Evolutionary conservation across 2,329 filamentous ascomycete species (phyloP).

Genomic region (Phialophora chinensis): DNA sequence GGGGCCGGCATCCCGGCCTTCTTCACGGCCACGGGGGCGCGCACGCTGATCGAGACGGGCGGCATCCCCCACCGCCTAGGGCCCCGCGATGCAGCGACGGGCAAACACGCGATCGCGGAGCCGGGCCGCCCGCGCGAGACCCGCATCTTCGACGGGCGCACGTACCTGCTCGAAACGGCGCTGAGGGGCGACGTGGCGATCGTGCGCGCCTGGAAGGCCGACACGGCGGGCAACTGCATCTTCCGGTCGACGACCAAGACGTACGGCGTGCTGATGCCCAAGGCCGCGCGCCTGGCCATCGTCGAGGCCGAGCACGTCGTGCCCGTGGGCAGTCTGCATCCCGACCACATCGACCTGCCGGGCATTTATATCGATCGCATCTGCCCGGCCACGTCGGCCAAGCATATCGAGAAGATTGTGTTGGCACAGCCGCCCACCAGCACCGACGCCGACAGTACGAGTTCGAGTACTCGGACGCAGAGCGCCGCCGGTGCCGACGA

Average conservation of each 20-base stretch:
- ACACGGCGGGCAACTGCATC: slow-evolving; percentile 77
- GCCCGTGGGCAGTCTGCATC: slow-evolving; percentile 71
- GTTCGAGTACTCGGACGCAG: background rate
- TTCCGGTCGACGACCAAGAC: slow-evolving; percentile 79
- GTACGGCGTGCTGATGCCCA: slow-evolving; percentile 78
- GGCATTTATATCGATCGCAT: slow-evolving; percentile 85
- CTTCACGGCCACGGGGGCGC: slow-evolving; percentile 75
- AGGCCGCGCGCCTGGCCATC: slow-evolving; percentile 77
- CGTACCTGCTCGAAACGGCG: slow-evolving; percentile 77
- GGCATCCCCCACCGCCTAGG: slow-evolving; percentile 72
- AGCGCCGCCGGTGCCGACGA: slow-evolving; percentile 44
- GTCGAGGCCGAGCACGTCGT: slow-evolving; percentile 88
- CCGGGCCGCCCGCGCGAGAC: slow-evolving; percentile 71
- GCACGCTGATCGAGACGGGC: slow-evolving; percentile 56
- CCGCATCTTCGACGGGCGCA: slow-evolving; percentile 73
- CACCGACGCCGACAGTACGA: too few relatives aligned
- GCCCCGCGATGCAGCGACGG: slow-evolving; percentile 65
- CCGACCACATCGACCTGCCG: slow-evolving; percentile 77
- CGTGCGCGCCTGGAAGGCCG: slow-evolving; percentile 75
- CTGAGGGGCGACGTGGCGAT: slow-evolving; percentile 79
- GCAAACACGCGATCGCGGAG: slow-evolving; percentile 70
- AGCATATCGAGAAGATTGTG: slow-evolving; percentile 72
- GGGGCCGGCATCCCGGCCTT: slow-evolving; percentile 91
- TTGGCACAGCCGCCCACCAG: slow-evolving; percentile 44
- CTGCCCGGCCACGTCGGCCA: slow-evolving; percentile 72